Evolutionary conservation across 192 early-diverging fungal genomes (phyloP), one percentile per base, ranked within the genome.

Genomic region (Chytriomyces sp.): DNA sequence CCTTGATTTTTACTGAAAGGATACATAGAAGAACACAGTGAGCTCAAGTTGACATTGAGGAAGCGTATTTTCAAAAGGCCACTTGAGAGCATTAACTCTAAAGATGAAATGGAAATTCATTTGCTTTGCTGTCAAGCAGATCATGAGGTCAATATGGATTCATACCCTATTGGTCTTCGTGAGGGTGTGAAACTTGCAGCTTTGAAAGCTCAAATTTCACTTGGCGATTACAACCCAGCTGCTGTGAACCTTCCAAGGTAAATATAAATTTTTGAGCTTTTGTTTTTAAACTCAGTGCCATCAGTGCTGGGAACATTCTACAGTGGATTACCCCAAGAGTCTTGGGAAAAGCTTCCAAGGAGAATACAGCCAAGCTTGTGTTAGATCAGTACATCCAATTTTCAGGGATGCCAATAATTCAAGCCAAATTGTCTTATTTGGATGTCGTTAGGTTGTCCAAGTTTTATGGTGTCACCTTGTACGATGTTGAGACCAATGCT

Each of bases 11-110:
- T 22, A 49, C 44, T 49, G 2, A 49, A n/a, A 3, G 17, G 22
- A 49, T 14, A 49, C 22, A 1, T 3, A 38, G 39, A 69, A 39
- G 33, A 32, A 5, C 31, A 53, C 36, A 19, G 71, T 4, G 77
- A 83, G 33, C 33, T 75, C 30, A 80, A 67, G 28, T 39, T 86
- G 22, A 44, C 82, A 3, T 39, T 86, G 55, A 86, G 82, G 40
- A 86, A 81, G 66, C 68, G 85, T 6, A 62, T 86, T 4, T 86
- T 86, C 74, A 73, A 79, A 30, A 79, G 86, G 52, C 73, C 70
- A 6, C 44, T 69, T 6, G 82, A 86, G 52, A 28, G 26, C 31
- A 19, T 70, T 12, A 39, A 28, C 1, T 36, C 75, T 10, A 57
- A 73, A 26, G 80, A 86, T 69, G 77, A 74, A 34, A 75, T 76